These are phyloP conservation scores for Coleophoma eucalyptorum DNA, from an alignment of 2,329 filamentous ascomycete species.

Conservation along the genomic window DNA sequence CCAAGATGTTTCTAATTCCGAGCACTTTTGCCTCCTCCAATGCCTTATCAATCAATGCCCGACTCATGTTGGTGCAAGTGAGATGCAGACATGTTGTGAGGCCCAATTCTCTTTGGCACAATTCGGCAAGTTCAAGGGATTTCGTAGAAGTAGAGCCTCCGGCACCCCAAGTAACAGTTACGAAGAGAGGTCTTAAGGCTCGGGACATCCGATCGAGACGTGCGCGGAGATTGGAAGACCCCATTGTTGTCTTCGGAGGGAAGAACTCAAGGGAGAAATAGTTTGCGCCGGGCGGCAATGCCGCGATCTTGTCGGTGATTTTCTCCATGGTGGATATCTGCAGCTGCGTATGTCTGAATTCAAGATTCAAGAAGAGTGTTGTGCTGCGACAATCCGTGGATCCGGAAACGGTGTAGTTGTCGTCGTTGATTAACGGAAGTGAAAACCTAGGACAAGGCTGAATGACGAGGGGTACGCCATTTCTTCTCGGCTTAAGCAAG, in stretches of 20 bases:
- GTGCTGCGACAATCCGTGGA: too few relatives aligned
- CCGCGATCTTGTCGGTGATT: constrained; percentile 93
- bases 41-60: constrained; percentile 78
- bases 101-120: constrained; percentile 88
- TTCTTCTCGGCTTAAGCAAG: too few relatives aligned
- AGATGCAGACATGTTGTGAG: constrained; percentile 94
- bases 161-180: constrained; percentile 97
- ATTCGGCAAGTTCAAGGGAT: constrained; percentile 89
- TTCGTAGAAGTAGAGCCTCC: constrained; percentile 89
- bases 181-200: constrained; percentile 85
- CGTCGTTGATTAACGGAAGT: too few relatives aligned
- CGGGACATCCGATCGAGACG: constrained; percentile 94
- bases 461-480: too few relatives aligned
- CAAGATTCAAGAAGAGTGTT: too few relatives aligned
- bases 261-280: constrained; percentile 99
- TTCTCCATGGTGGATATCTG: constrained; percentile 49
- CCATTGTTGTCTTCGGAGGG: constrained; percentile 94
- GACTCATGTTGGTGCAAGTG: constrained; percentile 97
- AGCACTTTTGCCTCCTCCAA: constrained; percentile 86
- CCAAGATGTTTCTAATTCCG: constrained; percentile 91
- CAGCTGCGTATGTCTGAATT: too few relatives aligned
- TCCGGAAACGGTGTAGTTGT: too few relatives aligned
- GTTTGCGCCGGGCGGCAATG: constrained; percentile 72
- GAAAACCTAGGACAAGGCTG: too few relatives aligned
- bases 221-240: constrained; percentile 88